phyloP scores from a whole-genome alignment of 2,329 filamentous ascomycete species.

The Fusarium compactum region DNA sequence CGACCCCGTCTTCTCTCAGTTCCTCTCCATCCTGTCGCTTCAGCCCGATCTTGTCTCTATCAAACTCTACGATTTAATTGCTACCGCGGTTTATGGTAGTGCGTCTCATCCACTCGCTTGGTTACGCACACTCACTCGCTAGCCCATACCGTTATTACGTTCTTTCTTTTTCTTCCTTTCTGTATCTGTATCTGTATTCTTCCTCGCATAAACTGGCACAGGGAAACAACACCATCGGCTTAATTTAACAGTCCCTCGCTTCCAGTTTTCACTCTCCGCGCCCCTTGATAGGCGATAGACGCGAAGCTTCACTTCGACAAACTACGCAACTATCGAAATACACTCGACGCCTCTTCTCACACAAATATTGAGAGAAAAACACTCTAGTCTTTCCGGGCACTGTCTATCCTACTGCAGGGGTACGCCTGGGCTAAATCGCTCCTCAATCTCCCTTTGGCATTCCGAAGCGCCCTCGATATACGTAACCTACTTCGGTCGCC shows the following conservation, averaged over 20 bases:
- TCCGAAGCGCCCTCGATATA: slow-evolving; percentile 26
- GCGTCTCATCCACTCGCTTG: slow-evolving; percentile 44
- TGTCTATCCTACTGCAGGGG: slow-evolving; percentile 18
- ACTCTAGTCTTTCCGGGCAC: slow-evolving; percentile 14
- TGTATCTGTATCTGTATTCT: slow-evolving; percentile 15
- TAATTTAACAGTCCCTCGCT: slow-evolving; percentile 39
- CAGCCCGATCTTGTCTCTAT: slow-evolving; percentile 36
- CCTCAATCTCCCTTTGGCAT: slow-evolving; percentile 28
- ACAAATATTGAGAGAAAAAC: background rate
- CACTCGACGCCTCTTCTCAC: slow-evolving; percentile 3
- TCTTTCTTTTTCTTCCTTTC: slow-evolving; percentile 33
- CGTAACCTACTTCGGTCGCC: slow-evolving; percentile 17
- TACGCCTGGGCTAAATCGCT: slow-evolving; percentile 5
- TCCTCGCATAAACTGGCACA: slow-evolving; percentile 5
- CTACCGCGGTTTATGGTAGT: slow-evolving; percentile 42
- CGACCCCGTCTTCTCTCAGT: slow-evolving; percentile 37
- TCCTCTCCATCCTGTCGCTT: slow-evolving; percentile 32
- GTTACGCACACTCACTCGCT: slow-evolving; percentile 40
- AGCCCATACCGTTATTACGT: slow-evolving; percentile 23
- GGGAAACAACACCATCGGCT: background rate
- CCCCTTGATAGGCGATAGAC: slow-evolving; percentile 35
- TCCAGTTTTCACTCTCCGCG: slow-evolving; percentile 19
- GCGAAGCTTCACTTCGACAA: slow-evolving; percentile 28
- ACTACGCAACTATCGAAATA: slow-evolving; percentile 13
- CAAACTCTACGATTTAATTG: slow-evolving; percentile 30